Evolutionary conservation across 2,329 filamentous ascomycete genomes (phyloP), one percentile per base, ranked within the genome.

Genomic region (Xylogone sp.): DNA sequence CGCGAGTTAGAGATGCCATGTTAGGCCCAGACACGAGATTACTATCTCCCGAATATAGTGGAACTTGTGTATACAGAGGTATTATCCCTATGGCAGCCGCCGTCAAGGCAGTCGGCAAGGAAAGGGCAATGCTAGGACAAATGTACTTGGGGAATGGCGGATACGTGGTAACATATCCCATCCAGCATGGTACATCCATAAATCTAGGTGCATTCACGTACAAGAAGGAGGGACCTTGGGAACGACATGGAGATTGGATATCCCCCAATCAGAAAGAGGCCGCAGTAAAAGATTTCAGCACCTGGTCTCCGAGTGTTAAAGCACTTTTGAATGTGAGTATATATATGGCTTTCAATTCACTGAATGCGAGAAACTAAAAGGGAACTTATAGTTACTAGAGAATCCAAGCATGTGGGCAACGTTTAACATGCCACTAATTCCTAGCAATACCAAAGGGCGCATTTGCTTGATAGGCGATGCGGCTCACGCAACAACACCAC

Each of bases 401-500:
- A 74, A 76, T 45, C 70, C 73, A 4, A 72, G 65, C 46, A 64
- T 74, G 13, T 78, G 75, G 75, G 74, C 71, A 2, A 54, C 78
- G 0, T 78, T 76, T 59, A 67, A 78, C 46, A 71, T 77, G 50
- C 67, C 63, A 10, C 71, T 70, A 8, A 71, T 75, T 6, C 63
- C 62, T 21, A 62, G 56, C 10, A 79, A 73, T 43, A 70, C 68
- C 57, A 69, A 69, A 21, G 70, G 69, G 7, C 68, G 73, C 0
- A 59, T 78, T 21, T 74, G 71, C 34, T 70, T 86, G 2, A 64
- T 82, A 1, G 83, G 83, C 13, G 83, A 87, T 59, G 81, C 83
- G 0, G 83, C 83, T 0, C 83, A 86, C 61, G 82, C 81, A 0
- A 78, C 78, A 39, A 79, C 81, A 0, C 83, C 83, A 0, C 77